These are phyloP conservation scores for Filosporella fistucella DNA, from an alignment of 495 filamentous ascomycete species.

Conservation along the genomic window DNA sequence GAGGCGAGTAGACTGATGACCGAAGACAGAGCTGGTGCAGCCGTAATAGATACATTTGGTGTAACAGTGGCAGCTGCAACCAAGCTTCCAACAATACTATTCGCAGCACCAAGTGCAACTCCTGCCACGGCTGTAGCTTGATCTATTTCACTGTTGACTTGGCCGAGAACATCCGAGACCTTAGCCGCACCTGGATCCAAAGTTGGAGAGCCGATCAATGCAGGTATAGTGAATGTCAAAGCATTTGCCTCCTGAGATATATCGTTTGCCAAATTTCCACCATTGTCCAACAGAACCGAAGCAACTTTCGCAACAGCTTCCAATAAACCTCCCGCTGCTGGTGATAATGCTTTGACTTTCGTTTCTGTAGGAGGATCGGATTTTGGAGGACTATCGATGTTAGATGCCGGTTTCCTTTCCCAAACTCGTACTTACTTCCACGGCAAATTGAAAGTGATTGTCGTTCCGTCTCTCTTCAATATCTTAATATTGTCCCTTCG, in stretches of 20 bases:
- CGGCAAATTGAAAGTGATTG: slow-evolving; percentile 7
- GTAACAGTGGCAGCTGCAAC: slow-evolving; percentile 6
- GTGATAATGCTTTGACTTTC: not conserved
- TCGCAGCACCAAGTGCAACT: slow-evolving; percentile 13
- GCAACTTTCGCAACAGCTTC: slow-evolving; percentile 7
- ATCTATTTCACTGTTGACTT: not conserved
- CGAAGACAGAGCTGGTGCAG: not conserved
- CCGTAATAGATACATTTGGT: slow-evolving; percentile 6
- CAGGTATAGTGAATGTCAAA: not conserved
- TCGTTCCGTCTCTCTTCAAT: slow-evolving; percentile 10
- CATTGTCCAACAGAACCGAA: slow-evolving; percentile 2
- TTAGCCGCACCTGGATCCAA: not conserved
- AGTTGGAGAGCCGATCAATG: not conserved
- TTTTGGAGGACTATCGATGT: not conserved
- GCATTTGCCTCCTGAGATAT: not conserved
- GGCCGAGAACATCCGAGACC: slow-evolving; percentile 5
- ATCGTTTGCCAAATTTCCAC: not conserved
- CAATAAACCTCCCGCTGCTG: not conserved
- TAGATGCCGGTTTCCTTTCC: not conserved
- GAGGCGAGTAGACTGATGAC: too few relatives aligned
- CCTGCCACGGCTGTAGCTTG: slow-evolving; percentile 8
- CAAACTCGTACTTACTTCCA: slow-evolving; percentile 12
- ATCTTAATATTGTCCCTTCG: slow-evolving; percentile 5
- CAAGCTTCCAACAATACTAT: slow-evolving; percentile 10
- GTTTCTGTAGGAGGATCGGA: not conserved